Conservation (phyloP, 2,329 filamentous ascomycete genomes). For the Colletotrichum tofieldiae region DNA sequence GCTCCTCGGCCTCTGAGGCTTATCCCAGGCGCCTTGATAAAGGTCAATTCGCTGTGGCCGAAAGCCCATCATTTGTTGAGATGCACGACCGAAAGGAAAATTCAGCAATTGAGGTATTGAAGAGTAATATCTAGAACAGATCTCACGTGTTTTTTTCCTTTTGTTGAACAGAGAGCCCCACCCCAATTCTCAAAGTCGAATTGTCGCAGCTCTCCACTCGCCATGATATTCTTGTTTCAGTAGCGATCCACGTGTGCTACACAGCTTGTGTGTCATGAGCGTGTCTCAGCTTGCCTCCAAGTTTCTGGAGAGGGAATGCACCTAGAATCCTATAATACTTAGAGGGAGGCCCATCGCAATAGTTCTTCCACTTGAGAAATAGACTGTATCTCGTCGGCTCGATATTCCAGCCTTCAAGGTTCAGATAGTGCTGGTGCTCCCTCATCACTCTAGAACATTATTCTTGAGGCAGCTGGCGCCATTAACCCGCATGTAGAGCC, state of each 20-base stretch:
- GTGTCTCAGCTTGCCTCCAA: conserved; percentile 13
- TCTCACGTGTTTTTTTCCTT: too few relatives aligned
- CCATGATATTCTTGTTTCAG: conserved; percentile 1
- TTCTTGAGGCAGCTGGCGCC: too few relatives aligned
- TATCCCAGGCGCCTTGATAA: not conserved
- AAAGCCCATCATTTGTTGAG: too few relatives aligned
- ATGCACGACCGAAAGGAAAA: not conserved
- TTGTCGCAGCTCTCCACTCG: not conserved
- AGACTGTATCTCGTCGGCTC: too few relatives aligned
- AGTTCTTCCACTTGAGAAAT: not conserved
- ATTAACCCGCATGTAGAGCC: too few relatives aligned
- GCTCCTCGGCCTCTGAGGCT: not conserved
- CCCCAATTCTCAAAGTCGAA: not conserved
- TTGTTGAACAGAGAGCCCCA: not conserved
- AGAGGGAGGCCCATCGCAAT: not conserved
- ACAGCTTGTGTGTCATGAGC: conserved; percentile 20
- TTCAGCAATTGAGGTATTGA: not conserved
- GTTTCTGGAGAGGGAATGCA: not conserved
- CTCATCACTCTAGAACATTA: too few relatives aligned
- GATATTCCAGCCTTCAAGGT: too few relatives aligned
- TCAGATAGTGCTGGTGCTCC: too few relatives aligned
- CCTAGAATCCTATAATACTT: not conserved
- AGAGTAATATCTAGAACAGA: not conserved
- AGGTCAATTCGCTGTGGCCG: not conserved
- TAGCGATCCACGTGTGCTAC: conserved; percentile 9